Conservation (phyloP, 1,139 yeast species). For the Sugiyamaella neomexicana region DNA sequence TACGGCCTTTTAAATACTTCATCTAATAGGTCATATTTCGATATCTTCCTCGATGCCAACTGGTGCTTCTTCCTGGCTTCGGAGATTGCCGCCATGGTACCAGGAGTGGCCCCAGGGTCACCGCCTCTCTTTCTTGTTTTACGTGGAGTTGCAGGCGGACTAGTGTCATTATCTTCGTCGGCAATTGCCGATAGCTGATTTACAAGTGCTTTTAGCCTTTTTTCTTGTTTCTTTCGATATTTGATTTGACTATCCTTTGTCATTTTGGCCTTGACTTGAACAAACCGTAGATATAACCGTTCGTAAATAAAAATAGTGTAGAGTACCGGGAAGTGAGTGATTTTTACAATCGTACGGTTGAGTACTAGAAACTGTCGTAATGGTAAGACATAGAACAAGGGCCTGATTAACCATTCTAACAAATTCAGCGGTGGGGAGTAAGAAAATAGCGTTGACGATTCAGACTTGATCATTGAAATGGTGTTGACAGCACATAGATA, state of each 20-base stretch:
- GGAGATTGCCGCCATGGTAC: not conserved
- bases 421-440: slow-evolving; percentile 44
- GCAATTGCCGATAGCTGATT: slow-evolving; percentile 3
- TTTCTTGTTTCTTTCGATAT: slow-evolving; percentile 23
- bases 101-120: not conserved
- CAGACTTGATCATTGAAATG: slow-evolving; percentile 44
- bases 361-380: slow-evolving; percentile 38
- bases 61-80: slow-evolving; percentile 7
- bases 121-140: slow-evolving; percentile 12
- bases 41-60: slow-evolving; percentile 22
- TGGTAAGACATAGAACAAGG: slow-evolving; percentile 39
- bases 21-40: slow-evolving; percentile 35
- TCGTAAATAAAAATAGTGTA: slow-evolving; percentile 41
- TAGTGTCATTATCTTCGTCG: not conserved
- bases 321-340: slow-evolving; percentile 43
- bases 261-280: slow-evolving; percentile 22
- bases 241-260: slow-evolving; percentile 22
- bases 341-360: slow-evolving; percentile 41
- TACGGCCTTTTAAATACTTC: slow-evolving; percentile 38
- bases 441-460: slow-evolving; percentile 42
- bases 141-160: slow-evolving; percentile 12
- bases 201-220: slow-evolving; percentile 11
- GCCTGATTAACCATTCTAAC: slow-evolving; percentile 40
- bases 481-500: slow-evolving; percentile 44
- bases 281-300: slow-evolving; percentile 30